phyloP scores from a whole-genome alignment of 2,329 filamentous ascomycete genomes.

The Periconia macrospinosa region DNA sequence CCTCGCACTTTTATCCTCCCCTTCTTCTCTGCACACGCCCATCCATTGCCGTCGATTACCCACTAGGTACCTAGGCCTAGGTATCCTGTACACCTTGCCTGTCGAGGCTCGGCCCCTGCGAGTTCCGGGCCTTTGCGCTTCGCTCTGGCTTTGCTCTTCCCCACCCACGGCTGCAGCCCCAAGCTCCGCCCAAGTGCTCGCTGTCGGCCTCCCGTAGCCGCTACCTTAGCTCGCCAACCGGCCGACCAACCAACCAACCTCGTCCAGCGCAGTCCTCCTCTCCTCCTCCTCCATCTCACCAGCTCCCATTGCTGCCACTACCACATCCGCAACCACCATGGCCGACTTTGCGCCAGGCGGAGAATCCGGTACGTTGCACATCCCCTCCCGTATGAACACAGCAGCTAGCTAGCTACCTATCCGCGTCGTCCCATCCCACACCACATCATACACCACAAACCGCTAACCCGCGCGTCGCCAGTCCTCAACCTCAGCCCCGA shows the following conservation, averaged over 20 bases:
- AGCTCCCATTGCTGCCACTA: neutral
- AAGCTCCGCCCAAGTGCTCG: neutral
- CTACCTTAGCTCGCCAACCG: no score
- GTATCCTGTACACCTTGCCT: neutral
- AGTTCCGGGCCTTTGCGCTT: no score
- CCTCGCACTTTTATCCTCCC: neutral
- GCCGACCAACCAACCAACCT: no score
- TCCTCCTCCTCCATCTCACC: neutral
- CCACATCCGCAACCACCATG: neutral
- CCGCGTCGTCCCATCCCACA: no score
- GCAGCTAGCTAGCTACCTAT: no score
- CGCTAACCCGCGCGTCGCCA: neutral
- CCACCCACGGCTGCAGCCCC: no score
- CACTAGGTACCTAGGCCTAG: neutral
- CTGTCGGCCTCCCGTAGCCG: neutral
- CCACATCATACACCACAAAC: neutral
- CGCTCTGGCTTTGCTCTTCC: neutral
- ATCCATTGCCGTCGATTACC: neutral
- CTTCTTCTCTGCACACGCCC: no score
- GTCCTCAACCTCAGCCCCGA: conserved; percentile 85
- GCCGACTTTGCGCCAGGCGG: neutral
- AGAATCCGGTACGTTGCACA: neutral
- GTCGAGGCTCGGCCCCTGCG: no score
- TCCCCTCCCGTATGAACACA: no score
- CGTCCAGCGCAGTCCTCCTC: neutral